phyloP scores from a whole-genome alignment of 768 basidiomycete species.

The Termitomyces sp. region DNA sequence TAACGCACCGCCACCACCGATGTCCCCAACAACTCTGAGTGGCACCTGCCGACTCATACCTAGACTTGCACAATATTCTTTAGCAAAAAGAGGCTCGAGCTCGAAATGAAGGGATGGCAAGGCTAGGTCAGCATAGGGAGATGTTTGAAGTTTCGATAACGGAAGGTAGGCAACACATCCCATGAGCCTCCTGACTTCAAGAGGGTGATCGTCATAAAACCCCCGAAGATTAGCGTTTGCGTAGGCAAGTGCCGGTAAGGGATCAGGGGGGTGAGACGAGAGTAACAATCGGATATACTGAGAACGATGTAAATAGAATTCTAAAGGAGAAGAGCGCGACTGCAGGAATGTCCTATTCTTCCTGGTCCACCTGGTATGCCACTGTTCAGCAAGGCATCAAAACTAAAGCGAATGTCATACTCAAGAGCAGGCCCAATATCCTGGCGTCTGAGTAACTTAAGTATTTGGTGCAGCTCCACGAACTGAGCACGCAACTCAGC shows the following conservation, averaged over 20 bases:
- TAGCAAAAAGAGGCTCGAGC: constrained; percentile 79
- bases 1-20: constrained; percentile 89
- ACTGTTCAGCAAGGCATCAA: not conserved
- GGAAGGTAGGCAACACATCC: constrained; percentile 72
- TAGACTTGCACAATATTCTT: constrained; percentile 83
- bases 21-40: constrained; percentile 84
- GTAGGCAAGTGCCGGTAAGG: constrained; percentile 65
- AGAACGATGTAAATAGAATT: constrained; percentile 88
- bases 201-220: constrained; percentile 58
- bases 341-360: constrained; percentile 64
- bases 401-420: constrained; percentile 33
- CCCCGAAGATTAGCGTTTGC: constrained; percentile 61
- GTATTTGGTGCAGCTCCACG: constrained; percentile 66
- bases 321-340: constrained; percentile 72
- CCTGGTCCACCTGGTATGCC: constrained; percentile 67
- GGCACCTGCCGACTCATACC: constrained; percentile 90
- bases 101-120: constrained; percentile 71
- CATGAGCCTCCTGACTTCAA: constrained; percentile 69
- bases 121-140: constrained; percentile 74
- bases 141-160: constrained; percentile 55
- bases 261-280: constrained; percentile 54
- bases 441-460: constrained; percentile 59
- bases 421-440: constrained; percentile 76
- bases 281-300: constrained; percentile 82
- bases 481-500: constrained; percentile 53